Evolutionary conservation across 768 basidiomycete species (phyloP).

Genomic region (Kwoniella europaea): DNA sequence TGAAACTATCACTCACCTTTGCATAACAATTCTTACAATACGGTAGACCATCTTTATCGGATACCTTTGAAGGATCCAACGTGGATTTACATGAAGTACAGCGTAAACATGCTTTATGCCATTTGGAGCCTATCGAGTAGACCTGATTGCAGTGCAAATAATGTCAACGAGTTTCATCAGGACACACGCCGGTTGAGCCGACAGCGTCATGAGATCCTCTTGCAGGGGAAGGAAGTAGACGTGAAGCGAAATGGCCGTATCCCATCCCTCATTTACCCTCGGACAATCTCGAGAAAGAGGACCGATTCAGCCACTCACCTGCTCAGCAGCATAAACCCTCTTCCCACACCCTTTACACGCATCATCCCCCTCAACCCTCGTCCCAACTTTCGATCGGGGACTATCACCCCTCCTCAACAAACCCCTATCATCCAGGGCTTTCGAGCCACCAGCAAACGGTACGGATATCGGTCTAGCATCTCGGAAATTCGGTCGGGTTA

Average conservation of each 20-base stretch:
- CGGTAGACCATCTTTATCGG: conserved; percentile 47
- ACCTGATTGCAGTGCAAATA: background rate
- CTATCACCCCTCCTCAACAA: conserved; percentile 43
- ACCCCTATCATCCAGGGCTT: conserved; percentile 50
- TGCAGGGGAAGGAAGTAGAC: background rate
- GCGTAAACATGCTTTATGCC: conserved; percentile 49
- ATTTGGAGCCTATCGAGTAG: conserved; percentile 32
- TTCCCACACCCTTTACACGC: conserved; percentile 49
- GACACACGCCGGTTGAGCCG: background rate
- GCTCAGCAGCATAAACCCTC: conserved; percentile 53
- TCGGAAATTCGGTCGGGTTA: conserved; percentile 44
- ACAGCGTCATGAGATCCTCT: too few species aligned
- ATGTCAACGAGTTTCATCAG: background rate
- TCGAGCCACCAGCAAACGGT: conserved; percentile 44
- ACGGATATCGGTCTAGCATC: conserved; percentile 38
- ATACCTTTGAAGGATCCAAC: conserved; percentile 50
- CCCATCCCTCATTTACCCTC: background rate
- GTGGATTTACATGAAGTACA: conserved; percentile 47
- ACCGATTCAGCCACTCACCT: conserved; percentile 27
- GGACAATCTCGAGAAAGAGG: background rate
- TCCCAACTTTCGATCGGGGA: conserved; percentile 52
- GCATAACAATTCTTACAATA: conserved; percentile 54
- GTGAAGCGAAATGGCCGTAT: background rate
- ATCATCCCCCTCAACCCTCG: conserved; percentile 42
- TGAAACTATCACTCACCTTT: conserved; percentile 46